Evolutionary conservation across 2,329 filamentous ascomycete species (phyloP).

Genomic region (Fusarium poae): DNA sequence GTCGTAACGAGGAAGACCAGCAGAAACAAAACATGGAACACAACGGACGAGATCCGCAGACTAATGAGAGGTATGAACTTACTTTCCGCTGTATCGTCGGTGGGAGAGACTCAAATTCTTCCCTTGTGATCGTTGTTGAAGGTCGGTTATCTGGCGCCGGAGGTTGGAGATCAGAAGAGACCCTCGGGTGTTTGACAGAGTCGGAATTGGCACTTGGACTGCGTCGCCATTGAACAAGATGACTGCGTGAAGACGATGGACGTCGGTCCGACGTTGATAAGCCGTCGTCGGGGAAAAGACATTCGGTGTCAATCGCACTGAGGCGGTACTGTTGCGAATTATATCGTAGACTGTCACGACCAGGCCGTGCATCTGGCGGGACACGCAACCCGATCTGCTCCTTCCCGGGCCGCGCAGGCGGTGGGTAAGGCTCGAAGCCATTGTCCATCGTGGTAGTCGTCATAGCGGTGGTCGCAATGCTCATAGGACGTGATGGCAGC

Average conservation of each 20-base stretch:
- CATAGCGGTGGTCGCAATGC: conserved; percentile 41
- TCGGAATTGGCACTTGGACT: conserved; percentile 37
- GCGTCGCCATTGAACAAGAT: conserved; percentile 39
- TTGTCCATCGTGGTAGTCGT: conserved; percentile 27
- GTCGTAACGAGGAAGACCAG: conserved; percentile 17
- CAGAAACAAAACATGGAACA: conserved; percentile 22
- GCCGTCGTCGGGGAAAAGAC: conserved; percentile 36
- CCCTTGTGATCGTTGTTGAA: conserved; percentile 52
- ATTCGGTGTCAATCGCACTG: conserved; percentile 43
- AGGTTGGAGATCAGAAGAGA: conserved; percentile 44
- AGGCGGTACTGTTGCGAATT: conserved; percentile 39
- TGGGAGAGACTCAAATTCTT: conserved; percentile 65
- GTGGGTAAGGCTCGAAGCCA: conserved; percentile 13
- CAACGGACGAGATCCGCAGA: conserved; percentile 5
- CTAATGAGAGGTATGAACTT: conserved; percentile 52
- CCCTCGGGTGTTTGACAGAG: conserved; percentile 41
- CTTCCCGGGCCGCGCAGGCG: conserved; percentile 34
- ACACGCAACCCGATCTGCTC: conserved; percentile 40
- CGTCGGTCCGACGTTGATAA: conserved; percentile 38
- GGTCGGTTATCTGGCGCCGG: conserved; percentile 41
- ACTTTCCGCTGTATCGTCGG: conserved; percentile 70
- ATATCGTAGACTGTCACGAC: conserved; percentile 24
- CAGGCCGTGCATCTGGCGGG: conserved; percentile 22
- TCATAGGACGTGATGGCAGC: conserved; percentile 45
- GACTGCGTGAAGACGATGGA: conserved; percentile 50